These are phyloP conservation scores for Flammula alnicola DNA, from an alignment of 1,284 basidiomycete genomes.

Conservation along the genomic window DNA sequence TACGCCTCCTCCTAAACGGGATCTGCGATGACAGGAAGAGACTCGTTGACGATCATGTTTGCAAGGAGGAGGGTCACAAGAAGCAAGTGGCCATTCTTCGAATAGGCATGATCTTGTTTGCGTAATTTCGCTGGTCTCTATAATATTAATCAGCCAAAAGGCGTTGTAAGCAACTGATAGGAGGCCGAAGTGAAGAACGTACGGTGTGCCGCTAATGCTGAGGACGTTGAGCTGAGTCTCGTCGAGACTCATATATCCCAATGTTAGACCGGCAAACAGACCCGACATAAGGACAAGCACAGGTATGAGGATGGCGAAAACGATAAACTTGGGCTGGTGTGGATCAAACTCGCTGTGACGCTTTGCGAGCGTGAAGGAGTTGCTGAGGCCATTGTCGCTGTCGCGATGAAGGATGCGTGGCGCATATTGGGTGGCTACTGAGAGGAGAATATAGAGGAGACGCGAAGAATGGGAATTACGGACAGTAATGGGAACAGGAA, in stretches of 20 bases:
- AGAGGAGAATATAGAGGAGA: conserved; percentile 49
- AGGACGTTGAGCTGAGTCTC: conserved; percentile 91
- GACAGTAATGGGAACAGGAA: conserved; percentile 37
- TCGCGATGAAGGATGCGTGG: conserved; percentile 37
- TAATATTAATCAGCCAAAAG: no score
- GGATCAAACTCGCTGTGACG: conserved; percentile 36
- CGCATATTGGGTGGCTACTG: conserved; percentile 50
- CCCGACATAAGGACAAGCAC: conserved; percentile 65
- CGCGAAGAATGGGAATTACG: conserved; percentile 43
- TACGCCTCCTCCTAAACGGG: conserved; percentile 85
- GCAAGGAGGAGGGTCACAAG: conserved; percentile 83
- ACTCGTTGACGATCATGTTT: conserved; percentile 93
- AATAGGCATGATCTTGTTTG: conserved; percentile 86
- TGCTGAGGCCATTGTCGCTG: conserved; percentile 8
- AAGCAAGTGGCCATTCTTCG: conserved; percentile 85
- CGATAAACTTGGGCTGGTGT: conserved; percentile 42
- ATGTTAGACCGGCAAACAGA: conserved; percentile 67
- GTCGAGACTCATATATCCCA: conserved; percentile 94
- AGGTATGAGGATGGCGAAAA: conserved; percentile 60
- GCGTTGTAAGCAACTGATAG: no score
- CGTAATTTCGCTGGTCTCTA: conserved; percentile 80
- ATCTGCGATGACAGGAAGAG: conserved; percentile 90
- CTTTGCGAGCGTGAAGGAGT: conserved; percentile 28
- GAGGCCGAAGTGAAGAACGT: conserved; percentile 34
- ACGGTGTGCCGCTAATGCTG: conserved; percentile 82